Evolutionary conservation across 352 stramenopile species (phyloP), one percentile per base, ranked within the genome.

Genomic region (Globisporangium spinosum): DNA sequence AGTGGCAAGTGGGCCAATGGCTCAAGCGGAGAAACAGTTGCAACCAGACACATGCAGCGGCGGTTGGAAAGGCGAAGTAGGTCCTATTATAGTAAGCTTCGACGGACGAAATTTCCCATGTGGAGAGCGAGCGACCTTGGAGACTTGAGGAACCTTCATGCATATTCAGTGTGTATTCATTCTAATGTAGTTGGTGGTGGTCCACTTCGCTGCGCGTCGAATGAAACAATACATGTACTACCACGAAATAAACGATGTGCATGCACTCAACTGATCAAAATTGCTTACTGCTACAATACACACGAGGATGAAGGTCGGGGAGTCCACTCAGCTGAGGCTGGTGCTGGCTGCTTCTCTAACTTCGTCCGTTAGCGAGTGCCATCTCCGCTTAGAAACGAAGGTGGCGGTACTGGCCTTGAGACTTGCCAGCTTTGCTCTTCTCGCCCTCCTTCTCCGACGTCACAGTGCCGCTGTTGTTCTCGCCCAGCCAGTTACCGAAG

Each of bases 401-500:
- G 62, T 67, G 15, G 38, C 62, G 62, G 51, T 67, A 67, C 38
- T 67, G 62, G 5, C n/a, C 38, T n/a, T 67, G n/a, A 8, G 62
- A 67, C 51, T 67, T 67, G 47, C 38, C 38, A 5, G 60, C 23
- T n/a, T 59, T 67, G 43, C 27, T 27, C 35, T 67, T 67, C 32
- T 67, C 62, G 43, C 17, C 43, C 0, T 12, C 43, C 43, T 51
- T 51, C 43, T 51, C 43, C 15, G 43, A 51, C 20, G 25, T 15
- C 3, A 67, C 62, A 23, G 62, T 67, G 49, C 62, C 62, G 35
- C 34, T 62, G 22, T 38, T 45, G 62, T 62, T 62, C 6, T 67
- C 62, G 17, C 62, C 62, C 12, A 67, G 49, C 62, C 62, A 67
- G 62, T 67, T 67, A 12, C 62, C 62, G 17, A 67, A 67, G 51